A percentile compares a stretch with the other conserved stretches of the same genome.
Evolutionary conservation across 257 asterid species (phyloP).

Genomic region (Datura wrightii): DNA sequence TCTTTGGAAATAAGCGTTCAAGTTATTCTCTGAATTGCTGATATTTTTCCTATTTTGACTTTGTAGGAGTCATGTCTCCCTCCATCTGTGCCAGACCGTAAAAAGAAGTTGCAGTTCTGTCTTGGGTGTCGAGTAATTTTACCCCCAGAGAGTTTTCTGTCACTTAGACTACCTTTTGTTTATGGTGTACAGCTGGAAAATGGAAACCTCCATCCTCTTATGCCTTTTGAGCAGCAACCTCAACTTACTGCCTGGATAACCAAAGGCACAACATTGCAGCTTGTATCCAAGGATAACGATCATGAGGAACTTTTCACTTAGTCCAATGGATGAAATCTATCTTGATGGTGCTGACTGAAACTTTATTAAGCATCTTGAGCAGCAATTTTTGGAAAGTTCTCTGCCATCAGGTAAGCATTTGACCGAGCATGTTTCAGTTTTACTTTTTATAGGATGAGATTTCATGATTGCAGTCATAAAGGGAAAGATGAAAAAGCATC

Average conservation of each 20-base stretch:
- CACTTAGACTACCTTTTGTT: slow-evolving; percentile 85
- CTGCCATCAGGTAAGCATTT: slow-evolving; percentile 33
- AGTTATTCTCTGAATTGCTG: neutral
- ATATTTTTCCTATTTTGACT: slow-evolving; percentile 34
- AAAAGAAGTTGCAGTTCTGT: slow-evolving; percentile 75
- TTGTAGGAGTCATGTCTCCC: slow-evolving; percentile 79
- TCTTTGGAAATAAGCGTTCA: neutral
- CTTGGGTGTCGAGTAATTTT: slow-evolving; percentile 83
- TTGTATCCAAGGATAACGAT: slow-evolving; percentile 58
- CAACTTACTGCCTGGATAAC: slow-evolving; percentile 83
- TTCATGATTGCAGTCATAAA: slow-evolving; percentile 13
- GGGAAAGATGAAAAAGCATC: neutral
- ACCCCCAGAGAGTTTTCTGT: slow-evolving; percentile 95
- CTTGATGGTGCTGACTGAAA: slow-evolving; percentile 22
- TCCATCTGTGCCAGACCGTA: slow-evolving; percentile 68
- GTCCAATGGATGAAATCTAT: slow-evolving; percentile 37
- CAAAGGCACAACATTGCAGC: slow-evolving; percentile 71
- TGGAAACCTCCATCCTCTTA: slow-evolving; percentile 75
- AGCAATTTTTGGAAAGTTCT: slow-evolving; percentile 23
- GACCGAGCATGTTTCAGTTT: slow-evolving; percentile 14
- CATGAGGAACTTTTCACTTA: slow-evolving; percentile 53
- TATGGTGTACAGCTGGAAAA: slow-evolving; percentile 79
- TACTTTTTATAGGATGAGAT: neutral
- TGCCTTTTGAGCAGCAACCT: slow-evolving; percentile 75
- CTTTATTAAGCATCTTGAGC: neutral